Base-by-base conservation (phyloP, 2,329 filamentous ascomycete species). In the Colletotrichum tamarilloi region DNA sequence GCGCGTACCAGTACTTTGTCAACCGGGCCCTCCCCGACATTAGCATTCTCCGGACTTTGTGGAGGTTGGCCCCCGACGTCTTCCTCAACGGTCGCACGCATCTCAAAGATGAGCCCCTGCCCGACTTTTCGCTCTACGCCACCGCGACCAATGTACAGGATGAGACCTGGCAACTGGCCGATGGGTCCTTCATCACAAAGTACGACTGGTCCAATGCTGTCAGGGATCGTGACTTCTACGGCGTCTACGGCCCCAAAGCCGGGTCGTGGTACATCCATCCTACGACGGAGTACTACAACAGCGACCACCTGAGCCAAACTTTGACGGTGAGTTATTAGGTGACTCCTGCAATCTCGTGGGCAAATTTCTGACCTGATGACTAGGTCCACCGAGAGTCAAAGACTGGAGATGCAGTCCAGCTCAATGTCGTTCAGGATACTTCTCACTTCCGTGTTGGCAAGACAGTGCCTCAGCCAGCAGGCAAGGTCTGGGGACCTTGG, bases 1-100 rank as follows among this genome's bases (percentile, higher is more conserved):
- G 73, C 56, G 73, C 73, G 24, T 74, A 74, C 32, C 73, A 74
- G 69, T 74, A 74, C 56, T 74, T 74, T 19, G 73, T 74, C 52
- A 74, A 74, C 49, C 69, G 69, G 12, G 73, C 73, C 12, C 69
- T 74, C 22, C 69, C 73, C 8, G 56, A 73, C 52, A 73, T 74
- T 30, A 73, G 65, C 52, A 73, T 74, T 46, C 62, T 74, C 12
- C 73, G 73, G 35, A 73, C 69, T 2, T 14, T 74, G 28, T 73
- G 73, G 73, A 57, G 73, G 16, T 30, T 74, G 26, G 49, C 73
- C 35, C 73, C 73, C 7, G 69, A 73, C 28, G 16, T 69, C 52
- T 74, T 74, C 57, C 53, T 57, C 28, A 68, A 67, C 52, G 73
- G 73, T 28, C 73, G 73, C 24, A 74, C 73, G 19, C 73, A 74